Evolutionary conservation across 345 rosid genomes (phyloP).

Genomic region (Odontarrhena argentea): DNA sequence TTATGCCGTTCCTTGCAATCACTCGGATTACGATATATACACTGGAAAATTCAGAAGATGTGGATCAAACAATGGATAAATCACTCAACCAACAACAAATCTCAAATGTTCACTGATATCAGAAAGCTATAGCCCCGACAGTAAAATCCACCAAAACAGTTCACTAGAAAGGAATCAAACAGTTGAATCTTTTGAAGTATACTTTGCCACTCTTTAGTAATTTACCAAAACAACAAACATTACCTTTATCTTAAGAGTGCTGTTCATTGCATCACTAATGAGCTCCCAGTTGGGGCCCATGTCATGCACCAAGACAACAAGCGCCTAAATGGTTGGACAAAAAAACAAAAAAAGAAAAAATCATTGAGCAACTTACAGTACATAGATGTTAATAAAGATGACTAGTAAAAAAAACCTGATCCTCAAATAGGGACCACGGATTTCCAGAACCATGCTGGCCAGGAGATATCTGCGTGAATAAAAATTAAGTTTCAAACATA

Average conservation of each 20-base stretch:
- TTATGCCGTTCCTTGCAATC: constrained; percentile 99
- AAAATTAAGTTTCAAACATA: constrained; percentile 29
- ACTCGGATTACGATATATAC: constrained; percentile 80
- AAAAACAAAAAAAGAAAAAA: constrained; percentile 31
- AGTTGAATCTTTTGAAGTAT: constrained; percentile 10
- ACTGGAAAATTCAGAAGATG: constrained; percentile 48
- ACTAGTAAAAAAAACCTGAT: constrained; percentile 63
- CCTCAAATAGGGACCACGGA: constrained; percentile 96
- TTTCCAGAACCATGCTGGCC: constrained; percentile 81
- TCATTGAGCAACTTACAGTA: constrained; percentile 34
- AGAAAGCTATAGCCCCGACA: constrained; percentile 18
- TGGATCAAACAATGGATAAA: background rate
- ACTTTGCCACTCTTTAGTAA: constrained; percentile 18
- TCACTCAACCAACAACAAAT: constrained; percentile 25
- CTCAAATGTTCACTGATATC: constrained; percentile 12
- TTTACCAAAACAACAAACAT: constrained; percentile 26
- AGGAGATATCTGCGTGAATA: constrained; percentile 60
- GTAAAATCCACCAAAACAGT: constrained; percentile 9
- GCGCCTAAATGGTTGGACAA: constrained; percentile 62
- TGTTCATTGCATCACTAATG: constrained; percentile 93
- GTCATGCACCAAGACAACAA: constrained; percentile 97
- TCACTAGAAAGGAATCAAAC: constrained; percentile 26
- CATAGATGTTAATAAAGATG: constrained; percentile 19
- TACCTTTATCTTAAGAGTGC: constrained; percentile 90
- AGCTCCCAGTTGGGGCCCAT: constrained; percentile 99